A percentile compares a stretch with the other conserved stretches of the same genome.
Conservation (phyloP, 2,329 filamentous ascomycete genomes). For the Calonectria pseudoreteaudii region DNA sequence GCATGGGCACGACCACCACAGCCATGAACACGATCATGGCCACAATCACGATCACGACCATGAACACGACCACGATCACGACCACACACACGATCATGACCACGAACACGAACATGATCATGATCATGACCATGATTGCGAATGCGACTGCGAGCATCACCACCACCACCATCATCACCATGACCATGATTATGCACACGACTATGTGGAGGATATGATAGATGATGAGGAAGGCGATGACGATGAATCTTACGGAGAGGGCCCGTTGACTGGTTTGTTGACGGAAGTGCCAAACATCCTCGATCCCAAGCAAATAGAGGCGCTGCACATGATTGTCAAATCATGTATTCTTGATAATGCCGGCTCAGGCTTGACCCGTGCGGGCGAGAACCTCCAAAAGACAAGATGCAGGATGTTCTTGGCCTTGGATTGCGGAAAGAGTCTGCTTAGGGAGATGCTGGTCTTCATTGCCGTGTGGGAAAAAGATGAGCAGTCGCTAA, state of each 20-base stretch:
- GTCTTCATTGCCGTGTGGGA: constrained; percentile 99
- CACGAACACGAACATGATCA: constrained; percentile 35
- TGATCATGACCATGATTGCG: constrained; percentile 45
- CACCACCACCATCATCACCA: constrained; percentile 49
- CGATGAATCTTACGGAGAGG: constrained; percentile 83
- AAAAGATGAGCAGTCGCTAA: constrained; percentile 90
- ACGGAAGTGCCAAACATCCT: constrained; percentile 96
- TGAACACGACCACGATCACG: constrained; percentile 51
- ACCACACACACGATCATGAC: constrained; percentile 47
- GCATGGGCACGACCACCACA: no score
- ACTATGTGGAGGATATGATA: constrained; percentile 67
- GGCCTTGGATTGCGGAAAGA: constrained; percentile 90
- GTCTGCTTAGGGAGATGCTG: constrained; percentile 87
- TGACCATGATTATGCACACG: constrained; percentile 53
- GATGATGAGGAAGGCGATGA: constrained; percentile 78
- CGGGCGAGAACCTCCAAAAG: constrained; percentile 87
- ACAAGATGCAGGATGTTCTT: constrained; percentile 90
- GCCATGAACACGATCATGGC: constrained; percentile 49
- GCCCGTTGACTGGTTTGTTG: constrained; percentile 83
- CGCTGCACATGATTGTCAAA: constrained; percentile 96
- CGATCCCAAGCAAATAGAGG: constrained; percentile 94
- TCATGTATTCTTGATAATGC: constrained; percentile 89
- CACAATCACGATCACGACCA: constrained; percentile 53
- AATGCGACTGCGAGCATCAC: constrained; percentile 40
- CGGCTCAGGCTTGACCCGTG: constrained; percentile 74